Percentiles rank a stretch among this genome's conserved stretches.
Conservation (phyloP, 1,139 yeast species). For the Oligophagozyma castellii region DNA sequence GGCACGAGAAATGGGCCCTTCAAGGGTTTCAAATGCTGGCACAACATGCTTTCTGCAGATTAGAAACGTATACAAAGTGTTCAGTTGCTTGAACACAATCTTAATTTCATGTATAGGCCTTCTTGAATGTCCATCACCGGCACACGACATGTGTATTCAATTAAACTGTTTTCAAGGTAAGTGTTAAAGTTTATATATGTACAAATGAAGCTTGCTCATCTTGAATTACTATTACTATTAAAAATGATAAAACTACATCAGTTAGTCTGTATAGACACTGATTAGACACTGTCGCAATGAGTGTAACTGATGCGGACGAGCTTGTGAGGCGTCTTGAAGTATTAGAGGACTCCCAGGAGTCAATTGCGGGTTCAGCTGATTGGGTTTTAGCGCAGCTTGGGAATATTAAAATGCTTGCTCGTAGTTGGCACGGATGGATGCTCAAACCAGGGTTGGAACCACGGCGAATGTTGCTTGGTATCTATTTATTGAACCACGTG, state of each 20-base stretch:
- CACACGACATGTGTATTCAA: too few species aligned
- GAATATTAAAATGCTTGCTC: conserved; percentile 46
- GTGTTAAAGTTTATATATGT: too few species aligned
- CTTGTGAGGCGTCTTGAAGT: conserved; percentile 44
- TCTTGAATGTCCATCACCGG: too few species aligned
- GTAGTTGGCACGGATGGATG: conserved; percentile 40
- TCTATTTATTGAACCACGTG: conserved; percentile 73
- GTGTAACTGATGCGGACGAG: conserved; percentile 37
- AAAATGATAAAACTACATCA: conserved; percentile 12
- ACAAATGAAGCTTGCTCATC: neutral
- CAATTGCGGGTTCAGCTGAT: conserved; percentile 76
- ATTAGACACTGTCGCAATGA: too few species aligned
- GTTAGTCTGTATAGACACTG: too few species aligned
- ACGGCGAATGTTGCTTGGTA: conserved; percentile 41
- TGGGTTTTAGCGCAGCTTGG: conserved; percentile 75
- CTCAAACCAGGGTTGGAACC: conserved; percentile 23
- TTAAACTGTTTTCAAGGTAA: too few species aligned
- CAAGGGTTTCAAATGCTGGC: conserved; percentile 39
- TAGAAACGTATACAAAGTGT: conserved; percentile 43
- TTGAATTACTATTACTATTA: neutral
- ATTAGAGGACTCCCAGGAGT: conserved; percentile 70
- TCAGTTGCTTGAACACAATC: conserved; percentile 33
- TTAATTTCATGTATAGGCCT: too few species aligned
- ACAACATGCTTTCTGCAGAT: conserved; percentile 41
- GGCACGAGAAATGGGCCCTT: conserved; percentile 34